These are phyloP conservation scores for Boechera retrofracta DNA, from an alignment of 345 rosid genomes.

Conservation along the genomic window DNA sequence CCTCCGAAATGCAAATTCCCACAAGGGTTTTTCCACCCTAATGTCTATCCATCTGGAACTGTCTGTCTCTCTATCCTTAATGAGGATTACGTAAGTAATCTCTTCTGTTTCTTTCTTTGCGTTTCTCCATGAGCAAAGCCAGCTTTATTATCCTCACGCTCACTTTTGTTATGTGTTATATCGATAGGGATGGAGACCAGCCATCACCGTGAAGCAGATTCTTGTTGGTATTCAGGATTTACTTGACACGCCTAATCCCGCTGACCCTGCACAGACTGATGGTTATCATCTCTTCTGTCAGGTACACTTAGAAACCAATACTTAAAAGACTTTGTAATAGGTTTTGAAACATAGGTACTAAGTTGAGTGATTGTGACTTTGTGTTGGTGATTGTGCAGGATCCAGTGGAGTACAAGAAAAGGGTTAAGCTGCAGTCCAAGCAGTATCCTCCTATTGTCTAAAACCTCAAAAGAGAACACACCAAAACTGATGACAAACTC, in stretches of 20 bases:
- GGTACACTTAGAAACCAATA: slow-evolving; percentile 47
- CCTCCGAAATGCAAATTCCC: slow-evolving; percentile 93
- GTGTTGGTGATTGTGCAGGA: slow-evolving; percentile 58
- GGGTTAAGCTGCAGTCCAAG: slow-evolving; percentile 89
- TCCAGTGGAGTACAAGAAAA: slow-evolving; percentile 76
- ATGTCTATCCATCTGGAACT: slow-evolving; percentile 93
- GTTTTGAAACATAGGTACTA: slow-evolving; percentile 14
- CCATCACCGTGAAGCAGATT: slow-evolving; percentile 89
- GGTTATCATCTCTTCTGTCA: slow-evolving; percentile 91
- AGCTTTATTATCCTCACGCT: slow-evolving; percentile 1
- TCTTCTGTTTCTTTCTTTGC: slow-evolving; percentile 2
- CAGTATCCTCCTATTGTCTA: slow-evolving; percentile 75
- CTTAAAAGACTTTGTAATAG: not conserved
- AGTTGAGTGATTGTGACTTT: slow-evolving; percentile 12
- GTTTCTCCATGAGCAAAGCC: not conserved
- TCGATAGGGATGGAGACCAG: slow-evolving; percentile 90
- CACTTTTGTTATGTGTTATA: not conserved
- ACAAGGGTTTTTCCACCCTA: slow-evolving; percentile 83
- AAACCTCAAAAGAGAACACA: slow-evolving; percentile 29
- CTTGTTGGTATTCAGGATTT: slow-evolving; percentile 90
- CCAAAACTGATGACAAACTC: slow-evolving; percentile 41
- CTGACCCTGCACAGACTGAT: slow-evolving; percentile 92
- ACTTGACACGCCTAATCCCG: slow-evolving; percentile 85
- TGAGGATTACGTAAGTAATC: slow-evolving; percentile 73
- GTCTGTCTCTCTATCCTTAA: slow-evolving; percentile 89